phyloP scores from a whole-genome alignment of 2,329 filamentous ascomycete species.

The Penicillium nordicum region DNA sequence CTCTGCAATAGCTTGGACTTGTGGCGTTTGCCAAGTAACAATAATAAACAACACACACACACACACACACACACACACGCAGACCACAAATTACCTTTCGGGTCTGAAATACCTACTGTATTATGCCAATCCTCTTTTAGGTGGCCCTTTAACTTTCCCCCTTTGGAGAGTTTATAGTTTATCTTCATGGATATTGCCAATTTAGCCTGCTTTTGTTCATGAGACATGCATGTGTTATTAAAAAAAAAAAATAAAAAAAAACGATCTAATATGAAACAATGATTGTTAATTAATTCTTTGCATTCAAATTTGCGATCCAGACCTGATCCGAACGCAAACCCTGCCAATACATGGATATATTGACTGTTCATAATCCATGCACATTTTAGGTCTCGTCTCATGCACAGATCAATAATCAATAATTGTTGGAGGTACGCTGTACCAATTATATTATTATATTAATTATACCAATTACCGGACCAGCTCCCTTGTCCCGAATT shows the following conservation, averaged over 20 bases:
- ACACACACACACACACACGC: not conserved
- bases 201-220: not conserved
- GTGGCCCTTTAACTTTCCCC: not conserved
- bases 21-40: slow-evolving; percentile 1
- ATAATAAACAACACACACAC: not conserved
- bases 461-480: not conserved
- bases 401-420: not conserved
- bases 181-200: not conserved
- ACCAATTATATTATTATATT: not conserved
- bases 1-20: not conserved
- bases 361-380: not conserved
- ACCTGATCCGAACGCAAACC: not conserved
- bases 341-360: not conserved
- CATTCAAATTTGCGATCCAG: not conserved
- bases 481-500: not conserved
- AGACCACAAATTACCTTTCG: not conserved
- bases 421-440: not conserved
- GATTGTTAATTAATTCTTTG: not conserved
- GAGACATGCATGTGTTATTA: not conserved
- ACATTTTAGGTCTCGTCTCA: not conserved
- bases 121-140: not conserved
- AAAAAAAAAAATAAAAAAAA: not conserved
- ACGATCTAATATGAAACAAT: not conserved
- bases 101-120: too few species aligned
- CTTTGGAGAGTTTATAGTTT: not conserved